phyloP scores from a whole-genome alignment of 2,329 filamentous ascomycete species.

The Pestalotiopsis sp. region DNA sequence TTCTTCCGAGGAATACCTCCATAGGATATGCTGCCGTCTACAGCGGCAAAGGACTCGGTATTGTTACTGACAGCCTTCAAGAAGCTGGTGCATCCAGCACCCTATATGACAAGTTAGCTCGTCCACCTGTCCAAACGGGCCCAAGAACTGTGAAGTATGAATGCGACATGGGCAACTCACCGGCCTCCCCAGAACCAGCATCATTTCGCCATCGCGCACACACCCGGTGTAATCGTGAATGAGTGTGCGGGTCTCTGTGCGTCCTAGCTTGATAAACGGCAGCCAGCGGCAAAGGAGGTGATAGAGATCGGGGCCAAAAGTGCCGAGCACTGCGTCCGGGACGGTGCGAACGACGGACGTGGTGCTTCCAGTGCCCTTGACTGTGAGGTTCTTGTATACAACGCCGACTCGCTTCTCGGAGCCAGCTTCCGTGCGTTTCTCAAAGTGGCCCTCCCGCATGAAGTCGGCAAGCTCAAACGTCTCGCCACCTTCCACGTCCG shows the following conservation, averaged over 20 bases:
- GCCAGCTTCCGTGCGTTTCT: slow-evolving; percentile 67
- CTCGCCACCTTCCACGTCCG: slow-evolving; percentile 46
- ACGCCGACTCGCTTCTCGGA: slow-evolving; percentile 80
- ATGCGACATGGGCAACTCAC: neutral
- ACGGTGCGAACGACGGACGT: slow-evolving; percentile 72
- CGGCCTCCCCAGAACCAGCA: slow-evolving; percentile 62
- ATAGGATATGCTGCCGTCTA: slow-evolving; percentile 72
- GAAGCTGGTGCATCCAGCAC: slow-evolving; percentile 76
- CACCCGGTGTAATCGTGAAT: slow-evolving; percentile 70
- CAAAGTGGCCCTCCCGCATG: slow-evolving; percentile 74
- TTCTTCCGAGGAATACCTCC: slow-evolving; percentile 71
- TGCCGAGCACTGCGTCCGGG: slow-evolving; percentile 74
- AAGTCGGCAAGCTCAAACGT: slow-evolving; percentile 70
- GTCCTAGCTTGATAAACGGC: slow-evolving; percentile 30
- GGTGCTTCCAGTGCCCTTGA: slow-evolving; percentile 70
- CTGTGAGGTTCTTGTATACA: slow-evolving; percentile 74
- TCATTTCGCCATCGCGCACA: slow-evolving; percentile 71
- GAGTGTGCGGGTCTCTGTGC: slow-evolving; percentile 39
- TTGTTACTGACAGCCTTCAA: slow-evolving; percentile 77
- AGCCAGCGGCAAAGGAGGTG: slow-evolving; percentile 52
- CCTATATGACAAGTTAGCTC: slow-evolving; percentile 51
- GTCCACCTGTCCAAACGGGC: neutral
- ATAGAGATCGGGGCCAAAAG: slow-evolving; percentile 81
- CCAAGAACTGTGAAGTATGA: neutral
- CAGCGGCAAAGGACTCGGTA: slow-evolving; percentile 63